Evolutionary conservation across 805 yeast species (phyloP).

Genomic region (Myxozyma monticola): DNA sequence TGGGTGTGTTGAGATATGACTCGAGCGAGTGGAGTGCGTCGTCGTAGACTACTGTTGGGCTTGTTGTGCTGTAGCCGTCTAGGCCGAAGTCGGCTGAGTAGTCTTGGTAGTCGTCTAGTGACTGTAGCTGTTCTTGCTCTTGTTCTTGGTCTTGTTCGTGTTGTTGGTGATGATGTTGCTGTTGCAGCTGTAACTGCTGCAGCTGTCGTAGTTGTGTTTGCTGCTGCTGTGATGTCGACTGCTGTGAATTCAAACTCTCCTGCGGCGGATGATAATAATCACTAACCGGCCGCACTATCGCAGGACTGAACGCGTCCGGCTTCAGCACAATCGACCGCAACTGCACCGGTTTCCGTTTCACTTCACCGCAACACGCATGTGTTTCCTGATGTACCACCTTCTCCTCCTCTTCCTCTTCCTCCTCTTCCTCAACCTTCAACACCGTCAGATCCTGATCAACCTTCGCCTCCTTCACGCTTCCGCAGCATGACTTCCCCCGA

Average conservation of each 20-base stretch:
- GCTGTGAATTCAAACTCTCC: neutral
- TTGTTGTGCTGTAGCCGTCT: neutral
- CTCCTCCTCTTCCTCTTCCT: too few species aligned
- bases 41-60: slow-evolving; percentile 16
- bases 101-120: too few species aligned
- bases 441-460: neutral
- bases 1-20: slow-evolving; percentile 12
- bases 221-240: too few species aligned
- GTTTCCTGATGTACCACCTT: neutral
- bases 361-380: too few species aligned
- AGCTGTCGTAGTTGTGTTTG: neutral
- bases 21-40: slow-evolving; percentile 27
- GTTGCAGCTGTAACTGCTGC: too few species aligned
- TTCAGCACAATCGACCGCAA: slow-evolving; percentile 22
- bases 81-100: neutral
- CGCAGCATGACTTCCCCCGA: slow-evolving; percentile 1
- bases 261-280: too few species aligned
- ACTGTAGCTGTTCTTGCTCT: too few species aligned
- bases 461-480: neutral
- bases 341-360: slow-evolving; percentile 9
- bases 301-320: slow-evolving; percentile 14
- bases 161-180: too few species aligned
- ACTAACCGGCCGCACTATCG: slow-evolving; percentile 11
- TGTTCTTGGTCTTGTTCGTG: too few species aligned
- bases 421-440: neutral